Evolutionary conservation across 176 grass and related monocot genomes (phyloP).

Genomic region (Carex kokanica): DNA sequence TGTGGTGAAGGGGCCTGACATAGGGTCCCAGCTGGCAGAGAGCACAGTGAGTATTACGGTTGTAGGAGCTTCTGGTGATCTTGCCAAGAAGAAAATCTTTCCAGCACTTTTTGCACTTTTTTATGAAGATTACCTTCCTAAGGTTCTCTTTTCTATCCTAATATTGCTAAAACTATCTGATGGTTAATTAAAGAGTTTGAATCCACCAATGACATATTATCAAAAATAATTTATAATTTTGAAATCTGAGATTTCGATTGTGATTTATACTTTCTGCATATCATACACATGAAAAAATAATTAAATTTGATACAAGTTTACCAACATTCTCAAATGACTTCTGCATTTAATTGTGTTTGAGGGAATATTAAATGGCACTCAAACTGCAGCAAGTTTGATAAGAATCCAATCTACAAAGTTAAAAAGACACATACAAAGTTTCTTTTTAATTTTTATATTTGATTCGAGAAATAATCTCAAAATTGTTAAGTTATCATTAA

Average conservation of each 20-base stretch:
- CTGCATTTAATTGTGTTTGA: not conserved
- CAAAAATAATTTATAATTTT: not conserved
- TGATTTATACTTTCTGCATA: not conserved
- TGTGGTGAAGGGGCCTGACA: conserved; percentile 25
- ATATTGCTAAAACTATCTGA: not conserved
- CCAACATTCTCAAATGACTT: not conserved
- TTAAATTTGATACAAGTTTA: not conserved
- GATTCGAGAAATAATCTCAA: not conserved
- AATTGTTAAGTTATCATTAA: not conserved
- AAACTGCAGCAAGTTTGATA: not conserved
- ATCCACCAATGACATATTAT: not conserved
- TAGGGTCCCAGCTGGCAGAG: conserved; percentile 30
- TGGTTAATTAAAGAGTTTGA: not conserved
- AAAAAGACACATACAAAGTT: not conserved
- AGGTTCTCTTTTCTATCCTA: conserved; percentile 39
- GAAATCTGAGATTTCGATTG: not conserved
- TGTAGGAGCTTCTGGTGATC: conserved; percentile 94
- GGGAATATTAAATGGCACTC: not conserved
- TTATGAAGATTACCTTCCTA: conserved; percentile 75
- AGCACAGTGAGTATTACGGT: conserved; percentile 80
- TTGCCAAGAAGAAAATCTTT: conserved; percentile 97
- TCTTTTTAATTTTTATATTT: conserved; percentile 3
- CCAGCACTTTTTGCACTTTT: conserved; percentile 86
- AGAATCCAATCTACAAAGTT: not conserved
- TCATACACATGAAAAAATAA: not conserved